Conservation (phyloP, 2,329 filamentous ascomycete genomes). For the Aspergillus clavatus region DNA sequence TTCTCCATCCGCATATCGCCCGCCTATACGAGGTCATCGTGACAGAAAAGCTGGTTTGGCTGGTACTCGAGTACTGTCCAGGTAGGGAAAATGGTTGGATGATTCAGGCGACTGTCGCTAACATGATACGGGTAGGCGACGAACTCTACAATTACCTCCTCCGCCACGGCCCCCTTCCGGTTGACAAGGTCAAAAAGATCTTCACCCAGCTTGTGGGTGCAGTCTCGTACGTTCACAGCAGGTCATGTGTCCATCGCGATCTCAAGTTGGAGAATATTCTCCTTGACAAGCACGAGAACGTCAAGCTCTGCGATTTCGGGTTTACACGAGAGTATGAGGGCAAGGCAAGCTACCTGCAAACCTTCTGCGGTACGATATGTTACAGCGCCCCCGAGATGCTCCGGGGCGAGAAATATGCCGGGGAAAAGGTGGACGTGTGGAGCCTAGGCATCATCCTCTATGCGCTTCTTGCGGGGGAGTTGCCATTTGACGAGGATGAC, state of each 20-base stretch:
- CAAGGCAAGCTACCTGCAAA: constrained; percentile 89
- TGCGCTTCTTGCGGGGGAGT: constrained; percentile 70
- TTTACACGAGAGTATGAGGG: constrained; percentile 98
- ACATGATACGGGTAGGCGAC: constrained; percentile 58
- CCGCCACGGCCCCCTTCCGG: constrained; percentile 74
- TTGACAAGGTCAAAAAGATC: constrained; percentile 86
- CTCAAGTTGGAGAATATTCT: constrained; percentile 95
- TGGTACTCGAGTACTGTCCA: constrained; percentile 93
- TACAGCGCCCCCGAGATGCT: constrained; percentile 99
- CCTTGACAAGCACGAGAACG: constrained; percentile 92
- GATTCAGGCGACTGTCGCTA: constrained; percentile 6
- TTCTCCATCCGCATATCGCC: constrained; percentile 94
- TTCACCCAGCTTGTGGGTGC: constrained; percentile 95
- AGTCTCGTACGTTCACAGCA: constrained; percentile 89
- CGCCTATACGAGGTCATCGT: constrained; percentile 97
- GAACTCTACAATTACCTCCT: constrained; percentile 96
- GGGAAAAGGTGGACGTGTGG: constrained; percentile 98
- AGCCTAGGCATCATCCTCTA: constrained; percentile 90
- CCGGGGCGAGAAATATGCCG: constrained; percentile 95
- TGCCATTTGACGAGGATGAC: constrained; percentile 95
- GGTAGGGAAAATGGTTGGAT: constrained; percentile 50
- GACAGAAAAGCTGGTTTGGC: constrained; percentile 89
- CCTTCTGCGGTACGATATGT: constrained; percentile 95
- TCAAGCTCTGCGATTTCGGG: constrained; percentile 96
- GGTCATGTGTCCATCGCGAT: constrained; percentile 93